Evolutionary conservation across 208 protist genomes (phyloP).

Genomic region (Acanthamoeba lenticulata): DNA sequence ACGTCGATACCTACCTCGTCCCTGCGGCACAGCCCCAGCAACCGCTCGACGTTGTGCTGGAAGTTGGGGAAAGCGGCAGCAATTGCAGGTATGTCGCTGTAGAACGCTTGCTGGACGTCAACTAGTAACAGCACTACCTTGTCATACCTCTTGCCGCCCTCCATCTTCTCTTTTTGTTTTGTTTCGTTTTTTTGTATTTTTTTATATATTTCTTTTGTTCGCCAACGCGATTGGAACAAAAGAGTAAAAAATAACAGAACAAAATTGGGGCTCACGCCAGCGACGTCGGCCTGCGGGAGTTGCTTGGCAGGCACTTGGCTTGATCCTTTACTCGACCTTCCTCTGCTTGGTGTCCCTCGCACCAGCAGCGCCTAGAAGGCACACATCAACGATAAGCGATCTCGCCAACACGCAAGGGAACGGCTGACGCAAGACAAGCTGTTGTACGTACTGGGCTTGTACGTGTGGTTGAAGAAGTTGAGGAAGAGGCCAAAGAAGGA

Average conservation of each 20-base stretch:
- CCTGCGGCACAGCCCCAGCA: conserved; percentile 1
- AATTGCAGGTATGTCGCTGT: conserved; percentile 18
- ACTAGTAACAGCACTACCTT: conserved; percentile 4
- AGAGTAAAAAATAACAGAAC: too few species aligned
- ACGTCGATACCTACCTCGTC: background rate
- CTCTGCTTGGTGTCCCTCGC: conserved; percentile 1
- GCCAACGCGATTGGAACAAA: too few species aligned
- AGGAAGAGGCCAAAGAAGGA: conserved; percentile 60
- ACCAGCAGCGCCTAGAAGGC: background rate
- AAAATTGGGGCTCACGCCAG: too few species aligned
- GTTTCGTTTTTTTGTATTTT: too few species aligned
- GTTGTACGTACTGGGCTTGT: conserved; percentile 12
- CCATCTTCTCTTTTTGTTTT: too few species aligned
- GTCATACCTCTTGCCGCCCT: background rate
- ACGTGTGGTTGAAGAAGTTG: conserved; percentile 56
- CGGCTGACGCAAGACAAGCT: background rate
- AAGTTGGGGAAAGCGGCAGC: background rate
- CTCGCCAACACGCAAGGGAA: background rate
- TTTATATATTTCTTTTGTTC: too few species aligned
- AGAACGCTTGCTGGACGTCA: conserved; percentile 32
- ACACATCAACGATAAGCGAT: too few species aligned
- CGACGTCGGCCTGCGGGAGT: too few species aligned
- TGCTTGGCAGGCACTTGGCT: too few species aligned
- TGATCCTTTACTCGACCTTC: background rate
- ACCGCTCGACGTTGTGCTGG: background rate